Conservation (phyloP, 202 grass and related monocot genomes). For the Eragrostis tef region DNA sequence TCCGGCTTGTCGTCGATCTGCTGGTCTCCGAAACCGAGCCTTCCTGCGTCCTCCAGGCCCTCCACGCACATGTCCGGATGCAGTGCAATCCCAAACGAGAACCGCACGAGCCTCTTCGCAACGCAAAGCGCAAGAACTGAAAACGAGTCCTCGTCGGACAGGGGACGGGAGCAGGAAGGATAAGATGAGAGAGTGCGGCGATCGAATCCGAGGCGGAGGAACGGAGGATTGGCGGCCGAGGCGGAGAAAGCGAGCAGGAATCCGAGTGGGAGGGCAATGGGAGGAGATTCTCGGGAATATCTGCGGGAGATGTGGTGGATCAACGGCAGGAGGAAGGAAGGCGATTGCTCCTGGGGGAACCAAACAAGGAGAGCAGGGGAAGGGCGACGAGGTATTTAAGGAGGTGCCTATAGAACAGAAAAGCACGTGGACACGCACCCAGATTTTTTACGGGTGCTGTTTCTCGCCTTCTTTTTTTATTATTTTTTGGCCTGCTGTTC, state of each 20-base stretch:
- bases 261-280: slow-evolving; percentile 30
- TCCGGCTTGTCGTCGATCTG: slow-evolving; percentile 56
- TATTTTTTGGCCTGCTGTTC: not conserved
- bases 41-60: slow-evolving; percentile 60
- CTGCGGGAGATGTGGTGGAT: slow-evolving; percentile 21
- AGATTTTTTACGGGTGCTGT: slow-evolving; percentile 24
- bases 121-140: not conserved
- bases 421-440: slow-evolving; percentile 16
- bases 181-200: not conserved
- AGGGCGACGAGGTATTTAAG: slow-evolving; percentile 34
- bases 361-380: not conserved
- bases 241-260: slow-evolving; percentile 32
- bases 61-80: slow-evolving; percentile 68
- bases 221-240: not conserved
- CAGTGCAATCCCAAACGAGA: not conserved
- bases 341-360: not conserved
- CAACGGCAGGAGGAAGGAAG: slow-evolving; percentile 3
- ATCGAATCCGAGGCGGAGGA: slow-evolving; percentile 35
- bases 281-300: slow-evolving; percentile 53
- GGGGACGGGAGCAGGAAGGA: not conserved
- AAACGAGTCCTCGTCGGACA: slow-evolving; percentile 1
- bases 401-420: not conserved
- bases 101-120: not conserved
- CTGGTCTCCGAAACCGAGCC: slow-evolving; percentile 48
- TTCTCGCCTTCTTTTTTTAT: not conserved